These are phyloP conservation scores for Lathyrus aphaca DNA, from an alignment of 306 rosid genomes.

Conservation along the genomic window DNA sequence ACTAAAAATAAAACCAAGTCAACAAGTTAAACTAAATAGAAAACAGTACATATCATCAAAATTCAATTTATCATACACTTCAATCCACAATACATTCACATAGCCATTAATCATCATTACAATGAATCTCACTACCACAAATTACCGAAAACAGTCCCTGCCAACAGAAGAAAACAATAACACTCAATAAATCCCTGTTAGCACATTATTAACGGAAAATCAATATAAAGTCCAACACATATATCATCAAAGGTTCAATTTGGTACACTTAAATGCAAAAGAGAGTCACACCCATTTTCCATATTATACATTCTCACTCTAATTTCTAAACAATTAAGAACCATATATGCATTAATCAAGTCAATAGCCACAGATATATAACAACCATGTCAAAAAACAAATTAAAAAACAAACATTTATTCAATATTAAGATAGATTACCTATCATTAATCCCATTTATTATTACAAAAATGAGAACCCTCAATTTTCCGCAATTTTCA, in stretches of 20 bases:
- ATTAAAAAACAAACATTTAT: background rate
- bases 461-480: background rate
- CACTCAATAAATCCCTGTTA: no score
- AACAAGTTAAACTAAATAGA: background rate
- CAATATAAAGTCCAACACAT: no score
- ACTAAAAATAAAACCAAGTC: conserved; percentile 20
- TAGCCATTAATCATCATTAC: no score
- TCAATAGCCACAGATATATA: no score
- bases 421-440: background rate
- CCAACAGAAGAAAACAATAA: no score
- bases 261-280: no score
- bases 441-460: conserved; percentile 37
- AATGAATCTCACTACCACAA: no score
- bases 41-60: conserved; percentile 19
- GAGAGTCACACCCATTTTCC: background rate
- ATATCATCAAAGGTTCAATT: no score
- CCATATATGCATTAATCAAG: background rate
- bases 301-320: background rate
- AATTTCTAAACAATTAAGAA: background rate
- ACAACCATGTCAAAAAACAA: background rate
- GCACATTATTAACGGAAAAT: no score
- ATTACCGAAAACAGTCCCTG: no score
- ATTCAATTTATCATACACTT: background rate
- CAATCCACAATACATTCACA: background rate
- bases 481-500: background rate